Conservation (phyloP, 345 rosid species). For the Populus ilicifolia region DNA sequence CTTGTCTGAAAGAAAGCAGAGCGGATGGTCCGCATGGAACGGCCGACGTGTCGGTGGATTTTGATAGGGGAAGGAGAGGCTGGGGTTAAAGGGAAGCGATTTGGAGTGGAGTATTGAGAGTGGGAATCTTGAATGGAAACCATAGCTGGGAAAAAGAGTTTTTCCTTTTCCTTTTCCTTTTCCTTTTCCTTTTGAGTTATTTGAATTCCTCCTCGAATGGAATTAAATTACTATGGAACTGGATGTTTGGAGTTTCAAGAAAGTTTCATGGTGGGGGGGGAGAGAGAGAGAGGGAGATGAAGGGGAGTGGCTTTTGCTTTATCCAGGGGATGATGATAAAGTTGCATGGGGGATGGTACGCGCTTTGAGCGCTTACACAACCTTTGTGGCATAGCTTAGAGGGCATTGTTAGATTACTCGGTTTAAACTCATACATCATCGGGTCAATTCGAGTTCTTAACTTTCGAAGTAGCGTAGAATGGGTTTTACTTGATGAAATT, state of each 20-base stretch:
- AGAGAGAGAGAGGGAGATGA: background rate
- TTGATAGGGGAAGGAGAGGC: slow-evolving; percentile 39
- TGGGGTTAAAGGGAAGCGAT: slow-evolving; percentile 52
- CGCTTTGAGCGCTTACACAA: too few species aligned
- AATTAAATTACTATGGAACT: background rate
- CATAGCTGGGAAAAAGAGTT: slow-evolving; percentile 30
- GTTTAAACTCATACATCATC: too few species aligned
- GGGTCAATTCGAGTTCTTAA: too few species aligned
- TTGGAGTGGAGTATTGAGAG: slow-evolving; percentile 37
- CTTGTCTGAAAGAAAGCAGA: slow-evolving; percentile 54
- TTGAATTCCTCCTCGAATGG: background rate
- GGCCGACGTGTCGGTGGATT: slow-evolving; percentile 56
- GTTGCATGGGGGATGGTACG: slow-evolving; percentile 13
- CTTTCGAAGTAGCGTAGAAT: too few species aligned
- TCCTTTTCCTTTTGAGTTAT: background rate
- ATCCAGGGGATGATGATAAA: slow-evolving; percentile 20
- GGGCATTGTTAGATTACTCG: too few species aligned
- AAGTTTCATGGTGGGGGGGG: slow-evolving; percentile 21
- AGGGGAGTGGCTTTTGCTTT: slow-evolving; percentile 6
- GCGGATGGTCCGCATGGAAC: slow-evolving; percentile 90
- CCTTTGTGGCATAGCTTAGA: too few species aligned
- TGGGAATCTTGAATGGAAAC: slow-evolving; percentile 70
- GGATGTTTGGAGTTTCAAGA: background rate
- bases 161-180: too few species aligned
- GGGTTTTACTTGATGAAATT: too few species aligned